phyloP scores from a whole-genome alignment of 202 grass and related monocot species.

The Elaeis oleifera region DNA sequence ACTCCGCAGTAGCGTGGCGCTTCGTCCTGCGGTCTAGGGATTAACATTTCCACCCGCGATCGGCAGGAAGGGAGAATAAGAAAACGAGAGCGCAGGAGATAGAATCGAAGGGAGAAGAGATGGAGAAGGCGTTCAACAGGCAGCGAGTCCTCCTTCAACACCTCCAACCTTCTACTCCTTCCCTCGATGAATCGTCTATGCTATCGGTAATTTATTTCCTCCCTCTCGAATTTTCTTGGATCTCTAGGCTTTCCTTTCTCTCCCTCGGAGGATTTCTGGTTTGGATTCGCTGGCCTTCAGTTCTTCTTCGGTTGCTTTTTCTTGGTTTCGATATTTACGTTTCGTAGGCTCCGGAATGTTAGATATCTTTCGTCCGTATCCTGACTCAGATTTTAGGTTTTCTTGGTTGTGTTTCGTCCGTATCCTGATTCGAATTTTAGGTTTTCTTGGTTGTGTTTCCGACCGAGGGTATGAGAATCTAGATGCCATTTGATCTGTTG shows the following conservation, averaged over 20 bases:
- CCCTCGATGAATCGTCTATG: conserved; percentile 12
- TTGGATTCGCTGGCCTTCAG: too few species aligned
- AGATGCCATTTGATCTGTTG: too few species aligned
- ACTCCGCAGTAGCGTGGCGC: not conserved
- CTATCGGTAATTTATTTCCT: conserved; percentile 41
- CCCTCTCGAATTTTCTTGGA: not conserved
- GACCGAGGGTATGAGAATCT: too few species aligned
- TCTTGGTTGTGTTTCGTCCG: too few species aligned
- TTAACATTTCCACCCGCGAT: not conserved
- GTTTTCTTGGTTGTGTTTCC: too few species aligned
- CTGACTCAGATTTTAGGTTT: too few species aligned
- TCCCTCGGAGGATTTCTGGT: not conserved
- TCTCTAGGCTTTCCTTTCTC: not conserved
- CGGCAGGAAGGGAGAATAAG: not conserved
- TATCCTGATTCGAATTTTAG: too few species aligned
- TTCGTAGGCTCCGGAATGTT: too few species aligned
- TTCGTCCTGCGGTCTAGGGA: not conserved
- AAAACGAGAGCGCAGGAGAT: not conserved
- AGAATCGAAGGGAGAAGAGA: conserved; percentile 5
- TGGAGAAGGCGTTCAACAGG: conserved; percentile 90
- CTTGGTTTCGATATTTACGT: too few species aligned
- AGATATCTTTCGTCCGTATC: too few species aligned
- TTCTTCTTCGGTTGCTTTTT: too few species aligned
- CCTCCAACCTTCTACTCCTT: conserved; percentile 47
- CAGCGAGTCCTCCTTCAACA: conserved; percentile 81